Evolutionary conservation across 805 yeast genomes (phyloP), one percentile per base, ranked within the genome.

Genomic region (Pichia eremophila): DNA sequence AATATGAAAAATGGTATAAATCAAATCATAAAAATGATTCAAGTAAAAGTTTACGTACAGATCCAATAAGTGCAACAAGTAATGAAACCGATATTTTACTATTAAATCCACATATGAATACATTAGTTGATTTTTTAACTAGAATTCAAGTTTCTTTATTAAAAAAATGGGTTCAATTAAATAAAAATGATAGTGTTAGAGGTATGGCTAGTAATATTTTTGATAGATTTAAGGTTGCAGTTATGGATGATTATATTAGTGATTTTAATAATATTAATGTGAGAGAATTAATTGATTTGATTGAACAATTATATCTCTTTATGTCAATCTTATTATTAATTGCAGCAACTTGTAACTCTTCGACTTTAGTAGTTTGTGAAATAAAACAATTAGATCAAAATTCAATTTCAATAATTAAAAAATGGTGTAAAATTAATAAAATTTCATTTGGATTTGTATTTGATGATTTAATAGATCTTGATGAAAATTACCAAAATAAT

Each of bases 361-460:
- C 14, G 2, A 7, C 36, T 14, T 14, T 32, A 12, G 54, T 50
- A 54, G 61, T 63, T 10, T 61, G 60, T 64, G 63, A 62, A 5
- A 48, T 56, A 41, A 55, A 63, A 1, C 60, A 61, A 45, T 47
- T 60, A 8, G 54, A 55, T 4, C 17, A 27, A 2, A 52, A 52
- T 27, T 46, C 57, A 31, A 61, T 56, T 35, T 45, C 42, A 17
- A 50, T 49, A 6, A 42, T 60, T 29, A 54, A 50, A 35, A 52
- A 47, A 41, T 62, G 55, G 54, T 41, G 50, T 42, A 28, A 31
- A 8, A 12, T 8, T 3, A 15, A 25, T 25, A 27, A 39, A 18
- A 27, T 27, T 39, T 10, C 25, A 8, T 39, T 7, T 27, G 41
- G 11, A 14, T 32, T 14, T 9, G 8, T 32, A 32, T 14, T 32